Evolutionary conservation across 2,329 filamentous ascomycete genomes (phyloP).

Genomic region (Cercospora sp.): DNA sequence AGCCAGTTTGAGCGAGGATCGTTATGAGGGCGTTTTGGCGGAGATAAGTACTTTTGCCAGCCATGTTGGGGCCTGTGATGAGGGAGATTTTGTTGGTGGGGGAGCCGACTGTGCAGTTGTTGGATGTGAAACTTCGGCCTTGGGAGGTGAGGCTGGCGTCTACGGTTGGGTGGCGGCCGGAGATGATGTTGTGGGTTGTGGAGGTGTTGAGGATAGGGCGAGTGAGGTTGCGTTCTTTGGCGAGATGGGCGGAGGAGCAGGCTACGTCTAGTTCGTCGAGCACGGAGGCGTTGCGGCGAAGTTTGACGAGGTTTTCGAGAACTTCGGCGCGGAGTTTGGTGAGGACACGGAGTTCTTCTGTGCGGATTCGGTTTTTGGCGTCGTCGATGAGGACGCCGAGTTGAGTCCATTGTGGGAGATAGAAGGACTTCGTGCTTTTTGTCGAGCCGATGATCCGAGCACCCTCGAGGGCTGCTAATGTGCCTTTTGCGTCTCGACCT

Average conservation of each 20-base stretch:
- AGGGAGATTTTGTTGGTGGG: conserved; percentile 66
- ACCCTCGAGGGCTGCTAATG: conserved; percentile 45
- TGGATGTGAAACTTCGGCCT: conserved; percentile 78
- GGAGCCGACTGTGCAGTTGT: conserved; percentile 82
- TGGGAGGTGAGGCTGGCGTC: conserved; percentile 77
- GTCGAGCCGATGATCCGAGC: conserved; percentile 69
- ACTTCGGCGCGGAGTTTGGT: conserved; percentile 71
- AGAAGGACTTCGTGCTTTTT: conserved; percentile 81
- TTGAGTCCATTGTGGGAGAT: conserved; percentile 78
- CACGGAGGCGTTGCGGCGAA: conserved; percentile 85
- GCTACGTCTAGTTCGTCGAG: conserved; percentile 92
- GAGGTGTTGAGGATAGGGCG: conserved; percentile 69
- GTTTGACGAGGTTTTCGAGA: conserved; percentile 76
- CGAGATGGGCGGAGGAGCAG: conserved; percentile 79
- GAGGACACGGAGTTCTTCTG: conserved; percentile 82
- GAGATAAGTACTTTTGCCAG: conserved; percentile 92
- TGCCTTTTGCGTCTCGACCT: conserved; percentile 66
- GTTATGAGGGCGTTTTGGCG: conserved; percentile 94
- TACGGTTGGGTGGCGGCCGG: conserved; percentile 88
- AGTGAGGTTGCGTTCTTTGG: conserved; percentile 69
- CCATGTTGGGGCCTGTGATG: conserved; percentile 92
- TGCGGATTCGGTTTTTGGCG: conserved; percentile 71
- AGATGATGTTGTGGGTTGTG: conserved; percentile 72
- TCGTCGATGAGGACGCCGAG: conserved; percentile 80
- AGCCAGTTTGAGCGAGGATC: conserved; percentile 88